A percentile compares a stretch with the other conserved stretches of the same genome.
Evolutionary conservation across 495 filamentous ascomycete genomes (phyloP).

Genomic region (Chaetomium fimeti): DNA sequence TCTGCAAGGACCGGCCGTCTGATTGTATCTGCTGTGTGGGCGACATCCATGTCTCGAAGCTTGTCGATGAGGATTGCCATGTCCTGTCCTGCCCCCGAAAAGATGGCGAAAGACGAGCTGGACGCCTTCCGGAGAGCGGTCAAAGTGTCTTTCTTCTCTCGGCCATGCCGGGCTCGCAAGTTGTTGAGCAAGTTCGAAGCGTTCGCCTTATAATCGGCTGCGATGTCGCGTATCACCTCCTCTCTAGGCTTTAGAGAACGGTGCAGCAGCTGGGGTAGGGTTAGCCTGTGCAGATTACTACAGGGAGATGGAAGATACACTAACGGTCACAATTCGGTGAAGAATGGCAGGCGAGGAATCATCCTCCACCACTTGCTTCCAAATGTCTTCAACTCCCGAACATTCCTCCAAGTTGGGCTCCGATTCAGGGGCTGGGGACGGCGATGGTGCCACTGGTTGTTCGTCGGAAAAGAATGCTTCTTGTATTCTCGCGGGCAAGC

Average conservation of each 20-base stretch:
- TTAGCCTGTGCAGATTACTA: neutral
- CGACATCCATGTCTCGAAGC: conserved; percentile 15
- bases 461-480: neutral
- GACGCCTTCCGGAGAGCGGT: conserved; percentile 12
- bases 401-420: neutral
- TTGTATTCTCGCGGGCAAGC: neutral
- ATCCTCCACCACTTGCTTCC: conserved; percentile 21
- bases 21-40: neutral
- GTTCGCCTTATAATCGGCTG: conserved; percentile 25
- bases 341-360: conserved; percentile 20
- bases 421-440: neutral
- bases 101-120: conserved; percentile 1
- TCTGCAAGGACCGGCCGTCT: neutral
- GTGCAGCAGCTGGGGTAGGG: conserved; percentile 16
- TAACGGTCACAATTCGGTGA: conserved; percentile 24
- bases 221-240: conserved; percentile 25
- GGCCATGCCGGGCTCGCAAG: conserved; percentile 19
- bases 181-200: conserved; percentile 21
- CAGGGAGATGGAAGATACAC: neutral
- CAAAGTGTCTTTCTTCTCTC: conserved; percentile 9
- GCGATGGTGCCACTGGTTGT: neutral
- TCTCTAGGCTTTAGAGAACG: conserved; percentile 30
- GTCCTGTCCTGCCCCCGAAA: conserved; percentile 14
- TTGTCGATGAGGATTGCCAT: conserved; percentile 8
- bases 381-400: conserved; percentile 11